Evolutionary conservation across 805 yeast species (phyloP).

Genomic region (Teunomyces stri): DNA sequence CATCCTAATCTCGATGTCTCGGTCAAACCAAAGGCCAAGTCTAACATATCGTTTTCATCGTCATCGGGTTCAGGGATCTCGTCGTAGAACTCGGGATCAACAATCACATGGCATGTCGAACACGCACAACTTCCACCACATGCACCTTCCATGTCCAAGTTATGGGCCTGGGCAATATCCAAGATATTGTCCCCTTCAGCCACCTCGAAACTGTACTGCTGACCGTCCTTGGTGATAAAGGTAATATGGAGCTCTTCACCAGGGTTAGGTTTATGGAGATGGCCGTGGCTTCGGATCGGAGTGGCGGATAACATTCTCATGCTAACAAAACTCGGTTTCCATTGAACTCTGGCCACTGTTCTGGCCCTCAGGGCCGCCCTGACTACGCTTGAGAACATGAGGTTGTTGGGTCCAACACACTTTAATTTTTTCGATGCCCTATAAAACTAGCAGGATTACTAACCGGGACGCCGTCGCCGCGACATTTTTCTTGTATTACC

Average conservation of each 20-base stretch:
- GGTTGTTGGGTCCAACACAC: background rate
- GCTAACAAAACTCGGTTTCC: background rate
- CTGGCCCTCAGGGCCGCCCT: conserved; percentile 4
- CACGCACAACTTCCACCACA: conserved; percentile 99
- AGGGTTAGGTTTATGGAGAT: conserved; percentile 82
- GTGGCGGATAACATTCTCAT: conserved; percentile 20
- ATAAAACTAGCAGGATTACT: background rate
- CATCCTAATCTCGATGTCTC: conserved; percentile 97
- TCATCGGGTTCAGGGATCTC: conserved; percentile 91
- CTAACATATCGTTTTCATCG: conserved; percentile 98
- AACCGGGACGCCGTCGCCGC: background rate
- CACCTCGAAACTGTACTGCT: conserved; percentile 76
- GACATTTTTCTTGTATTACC: conserved; percentile 30
- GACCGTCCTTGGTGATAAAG: conserved; percentile 88
- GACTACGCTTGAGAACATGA: conserved; percentile 3
- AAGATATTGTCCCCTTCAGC: conserved; percentile 88
- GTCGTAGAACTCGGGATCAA: conserved; percentile 93
- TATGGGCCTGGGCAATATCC: conserved; percentile 93
- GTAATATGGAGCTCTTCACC: conserved; percentile 87
- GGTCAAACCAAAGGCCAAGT: conserved; percentile 93
- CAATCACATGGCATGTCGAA: conserved; percentile 94
- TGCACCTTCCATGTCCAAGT: conserved; percentile 95
- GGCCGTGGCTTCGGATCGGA: conserved; percentile 59
- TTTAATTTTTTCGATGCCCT: conserved; percentile 3
- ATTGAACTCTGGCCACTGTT: background rate